A percentile compares a stretch with the other conserved stretches of the same genome.
Evolutionary conservation across 2,329 filamentous ascomycete genomes (phyloP).

Genomic region (Fonsecaea pedrosoi): DNA sequence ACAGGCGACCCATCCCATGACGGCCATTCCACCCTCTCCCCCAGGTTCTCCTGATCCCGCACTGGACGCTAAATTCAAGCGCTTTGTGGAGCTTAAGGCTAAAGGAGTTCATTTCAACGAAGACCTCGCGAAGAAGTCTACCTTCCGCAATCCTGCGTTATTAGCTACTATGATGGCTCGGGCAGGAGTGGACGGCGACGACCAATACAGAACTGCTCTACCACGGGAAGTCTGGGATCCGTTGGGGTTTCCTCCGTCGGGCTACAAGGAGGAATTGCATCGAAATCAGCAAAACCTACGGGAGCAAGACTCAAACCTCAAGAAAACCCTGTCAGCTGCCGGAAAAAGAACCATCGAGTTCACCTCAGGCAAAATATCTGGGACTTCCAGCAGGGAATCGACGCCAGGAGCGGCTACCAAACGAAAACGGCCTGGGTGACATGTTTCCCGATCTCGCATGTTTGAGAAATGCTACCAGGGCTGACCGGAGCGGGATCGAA

Average conservation of each 20-base stretch:
- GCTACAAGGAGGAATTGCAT: slow-evolving; percentile 56
- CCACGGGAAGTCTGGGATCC: slow-evolving; percentile 51
- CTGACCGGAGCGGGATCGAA: not conserved
- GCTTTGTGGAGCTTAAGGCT: slow-evolving; percentile 67
- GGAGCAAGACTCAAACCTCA: slow-evolving; percentile 33
- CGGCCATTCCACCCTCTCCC: slow-evolving; percentile 55
- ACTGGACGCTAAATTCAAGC: slow-evolving; percentile 63
- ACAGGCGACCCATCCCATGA: slow-evolving; percentile 53
- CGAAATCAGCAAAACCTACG: slow-evolving; percentile 50
- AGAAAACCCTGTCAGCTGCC: slow-evolving; percentile 36
- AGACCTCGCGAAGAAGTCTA: slow-evolving; percentile 63
- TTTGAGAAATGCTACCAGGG: not conserved
- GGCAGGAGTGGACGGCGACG: slow-evolving; percentile 60
- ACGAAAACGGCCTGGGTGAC: slow-evolving; percentile 33
- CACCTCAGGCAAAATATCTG: slow-evolving; percentile 30
- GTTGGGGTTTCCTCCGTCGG: slow-evolving; percentile 49
- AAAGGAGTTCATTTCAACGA: slow-evolving; percentile 70
- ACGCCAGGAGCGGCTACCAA: slow-evolving; percentile 33
- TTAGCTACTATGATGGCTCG: slow-evolving; percentile 64
- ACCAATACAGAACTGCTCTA: slow-evolving; percentile 62
- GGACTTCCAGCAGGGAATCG: slow-evolving; percentile 29
- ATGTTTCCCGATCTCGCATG: not conserved
- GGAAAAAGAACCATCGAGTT: slow-evolving; percentile 41
- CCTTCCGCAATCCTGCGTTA: slow-evolving; percentile 66
- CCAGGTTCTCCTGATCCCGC: slow-evolving; percentile 53